phyloP scores from a whole-genome alignment of 2,329 filamentous ascomycete species.

The Fusarium newnesense region DNA sequence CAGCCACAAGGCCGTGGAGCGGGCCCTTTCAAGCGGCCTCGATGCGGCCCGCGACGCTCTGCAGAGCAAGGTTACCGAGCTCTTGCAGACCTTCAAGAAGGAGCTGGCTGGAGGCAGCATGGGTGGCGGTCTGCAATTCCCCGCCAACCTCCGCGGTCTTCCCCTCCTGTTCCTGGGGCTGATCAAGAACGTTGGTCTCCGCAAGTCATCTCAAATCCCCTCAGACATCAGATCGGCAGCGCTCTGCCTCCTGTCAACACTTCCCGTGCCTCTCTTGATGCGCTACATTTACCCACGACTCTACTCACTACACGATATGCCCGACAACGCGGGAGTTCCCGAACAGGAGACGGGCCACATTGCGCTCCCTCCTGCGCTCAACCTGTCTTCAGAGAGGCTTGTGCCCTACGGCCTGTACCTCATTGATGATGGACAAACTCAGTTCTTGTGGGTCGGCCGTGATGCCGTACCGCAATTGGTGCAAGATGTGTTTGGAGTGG shows the following conservation, averaged over 20 bases:
- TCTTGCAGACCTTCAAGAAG: slow-evolving; percentile 95
- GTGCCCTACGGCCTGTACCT: slow-evolving; percentile 93
- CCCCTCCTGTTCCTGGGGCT: slow-evolving; percentile 92
- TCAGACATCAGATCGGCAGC: slow-evolving; percentile 94
- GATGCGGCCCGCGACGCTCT: slow-evolving; percentile 92
- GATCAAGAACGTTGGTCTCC: slow-evolving; percentile 94
- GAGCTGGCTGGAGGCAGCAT: slow-evolving; percentile 96
- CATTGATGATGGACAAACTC: slow-evolving; percentile 96
- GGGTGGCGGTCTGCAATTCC: slow-evolving; percentile 93
- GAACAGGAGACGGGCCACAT: slow-evolving; percentile 90
- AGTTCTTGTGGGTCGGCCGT: slow-evolving; percentile 96
- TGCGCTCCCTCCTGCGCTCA: slow-evolving; percentile 82
- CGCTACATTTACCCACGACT: slow-evolving; percentile 90
- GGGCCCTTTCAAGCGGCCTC: slow-evolving; percentile 83
- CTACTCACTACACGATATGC: slow-evolving; percentile 96
- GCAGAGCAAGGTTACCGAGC: slow-evolving; percentile 90
- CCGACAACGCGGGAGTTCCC: slow-evolving; percentile 87
- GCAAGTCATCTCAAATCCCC: slow-evolving; percentile 92
- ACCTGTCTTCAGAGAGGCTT: slow-evolving; percentile 88
- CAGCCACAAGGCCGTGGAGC: slow-evolving; percentile 96
- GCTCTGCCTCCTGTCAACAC: slow-evolving; percentile 91
- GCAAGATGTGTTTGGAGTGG: slow-evolving; percentile 87
- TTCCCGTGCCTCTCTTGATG: slow-evolving; percentile 88
- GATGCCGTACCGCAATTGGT: slow-evolving; percentile 92
- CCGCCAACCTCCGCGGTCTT: slow-evolving; percentile 87